These are phyloP conservation scores for Aschersonia sp. DNA, from an alignment of 2,329 filamentous ascomycete species.

Conservation along the genomic window DNA sequence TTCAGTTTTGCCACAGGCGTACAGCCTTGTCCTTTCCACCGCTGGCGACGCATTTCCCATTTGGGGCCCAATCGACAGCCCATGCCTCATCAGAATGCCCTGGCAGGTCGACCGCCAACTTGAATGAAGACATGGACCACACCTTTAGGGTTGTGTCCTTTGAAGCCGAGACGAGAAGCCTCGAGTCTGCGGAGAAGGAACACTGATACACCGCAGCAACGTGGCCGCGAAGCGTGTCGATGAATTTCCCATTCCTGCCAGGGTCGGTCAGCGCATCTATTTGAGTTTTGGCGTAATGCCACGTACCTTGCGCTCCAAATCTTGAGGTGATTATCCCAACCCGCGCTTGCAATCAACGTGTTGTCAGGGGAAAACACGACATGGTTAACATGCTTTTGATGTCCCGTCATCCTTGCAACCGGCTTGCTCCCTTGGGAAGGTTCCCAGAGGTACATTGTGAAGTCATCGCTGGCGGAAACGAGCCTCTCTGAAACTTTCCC, in stretches of 20 bases:
- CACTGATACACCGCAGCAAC: slow-evolving; percentile 84
- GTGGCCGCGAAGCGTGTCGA: slow-evolving; percentile 78
- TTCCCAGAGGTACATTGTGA: slow-evolving; percentile 93
- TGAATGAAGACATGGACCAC: slow-evolving; percentile 80
- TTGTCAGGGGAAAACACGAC: slow-evolving; percentile 90
- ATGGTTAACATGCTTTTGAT: slow-evolving; percentile 94
- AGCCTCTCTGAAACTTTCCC: slow-evolving; percentile 70
- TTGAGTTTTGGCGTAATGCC: not conserved
- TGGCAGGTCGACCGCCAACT: slow-evolving; percentile 66
- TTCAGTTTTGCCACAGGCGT: slow-evolving; percentile 48
- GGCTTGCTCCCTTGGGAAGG: slow-evolving; percentile 67
- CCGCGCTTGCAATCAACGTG: slow-evolving; percentile 69
- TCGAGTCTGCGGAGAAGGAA: slow-evolving; percentile 80
- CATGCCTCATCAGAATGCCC: slow-evolving; percentile 90
- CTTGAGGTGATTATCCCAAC: slow-evolving; percentile 92
- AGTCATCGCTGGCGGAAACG: slow-evolving; percentile 87
- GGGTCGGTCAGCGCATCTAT: not conserved
- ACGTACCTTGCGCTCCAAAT: slow-evolving; percentile 65
- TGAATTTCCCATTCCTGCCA: slow-evolving; percentile 53
- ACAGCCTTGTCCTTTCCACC: slow-evolving; percentile 84
- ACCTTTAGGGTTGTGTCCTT: slow-evolving; percentile 92
- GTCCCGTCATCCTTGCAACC: slow-evolving; percentile 74
- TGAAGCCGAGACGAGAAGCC: slow-evolving; percentile 73
- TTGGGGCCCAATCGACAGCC: slow-evolving; percentile 87
- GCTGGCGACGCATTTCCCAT: slow-evolving; percentile 77